phyloP scores from a whole-genome alignment of 805 yeast species.

The Starmerella floris region DNA sequence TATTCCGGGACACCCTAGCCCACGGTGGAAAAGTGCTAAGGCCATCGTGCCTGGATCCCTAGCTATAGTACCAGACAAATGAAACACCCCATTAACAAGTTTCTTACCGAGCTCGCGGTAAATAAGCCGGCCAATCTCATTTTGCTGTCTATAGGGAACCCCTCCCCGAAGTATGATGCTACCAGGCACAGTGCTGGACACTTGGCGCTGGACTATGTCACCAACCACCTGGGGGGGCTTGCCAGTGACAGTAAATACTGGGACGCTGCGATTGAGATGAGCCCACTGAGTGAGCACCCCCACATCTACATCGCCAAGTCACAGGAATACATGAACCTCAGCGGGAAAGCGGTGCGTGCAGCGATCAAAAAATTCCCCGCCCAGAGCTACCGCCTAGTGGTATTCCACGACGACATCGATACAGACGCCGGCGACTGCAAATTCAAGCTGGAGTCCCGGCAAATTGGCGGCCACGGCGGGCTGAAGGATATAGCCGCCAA shows the following conservation, averaged over 20 bases:
- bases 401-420: conserved; percentile 71
- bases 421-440: conserved; percentile 53
- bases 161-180: conserved; percentile 43
- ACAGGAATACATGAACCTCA: conserved; percentile 54
- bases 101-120: conserved; percentile 9
- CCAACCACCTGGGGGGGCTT: conserved; percentile 10
- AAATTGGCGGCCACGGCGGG: conserved; percentile 79
- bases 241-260: conserved; percentile 1
- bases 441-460: conserved; percentile 44
- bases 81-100: conserved; percentile 19
- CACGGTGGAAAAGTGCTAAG: too few species aligned
- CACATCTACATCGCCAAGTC: conserved; percentile 37
- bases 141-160: conserved; percentile 55
- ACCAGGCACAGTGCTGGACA: conserved; percentile 79
- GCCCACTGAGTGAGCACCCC: conserved; percentile 9
- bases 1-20: too few species aligned
- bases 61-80: too few species aligned
- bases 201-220: conserved; percentile 31
- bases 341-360: conserved; percentile 41
- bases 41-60: too few species aligned
- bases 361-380: neutral
- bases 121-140: conserved; percentile 12
- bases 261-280: conserved; percentile 6
- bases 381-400: conserved; percentile 28
- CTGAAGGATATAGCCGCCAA: conserved; percentile 43